A percentile compares a stretch with the other conserved stretches of the same genome.
phyloP scores from a whole-genome alignment of 2,329 filamentous ascomycete species.

The Diaporthe batatas region DNA sequence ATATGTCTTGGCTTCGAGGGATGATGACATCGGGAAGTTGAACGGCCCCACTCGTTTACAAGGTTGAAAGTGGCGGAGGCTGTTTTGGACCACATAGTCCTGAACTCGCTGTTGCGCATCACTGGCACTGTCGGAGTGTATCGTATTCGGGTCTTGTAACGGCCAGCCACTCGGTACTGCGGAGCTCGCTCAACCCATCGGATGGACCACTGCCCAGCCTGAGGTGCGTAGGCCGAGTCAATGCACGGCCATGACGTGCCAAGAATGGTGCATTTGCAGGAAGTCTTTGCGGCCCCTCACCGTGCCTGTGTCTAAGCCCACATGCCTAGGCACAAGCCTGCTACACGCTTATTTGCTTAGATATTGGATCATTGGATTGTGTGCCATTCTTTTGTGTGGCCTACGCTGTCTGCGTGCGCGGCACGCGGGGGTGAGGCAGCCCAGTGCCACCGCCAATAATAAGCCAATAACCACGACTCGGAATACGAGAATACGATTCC shows the following conservation, averaged over 20 bases:
- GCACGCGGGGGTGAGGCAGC: background rate
- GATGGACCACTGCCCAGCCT: no score
- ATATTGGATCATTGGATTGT: background rate
- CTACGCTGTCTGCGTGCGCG: background rate
- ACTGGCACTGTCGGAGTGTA: background rate
- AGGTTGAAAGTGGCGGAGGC: background rate
- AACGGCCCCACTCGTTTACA: background rate
- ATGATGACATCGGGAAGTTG: background rate
- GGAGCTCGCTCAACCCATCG: background rate
- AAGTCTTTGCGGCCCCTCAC: conserved; percentile 10
- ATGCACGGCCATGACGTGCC: background rate
- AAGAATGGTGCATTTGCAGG: background rate
- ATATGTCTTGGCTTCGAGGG: background rate
- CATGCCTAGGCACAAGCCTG: background rate
- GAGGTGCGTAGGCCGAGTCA: no score
- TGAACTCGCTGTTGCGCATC: background rate
- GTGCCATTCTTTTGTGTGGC: no score
- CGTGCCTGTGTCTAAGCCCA: conserved; percentile 1
- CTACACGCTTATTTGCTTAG: background rate
- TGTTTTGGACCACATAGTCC: background rate
- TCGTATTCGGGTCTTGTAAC: conserved; percentile 28
- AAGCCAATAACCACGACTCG: no score
- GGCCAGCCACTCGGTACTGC: background rate
- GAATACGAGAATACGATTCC: conserved; percentile 9
- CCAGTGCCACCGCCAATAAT: background rate